Percentiles rank a stretch among this genome's conserved stretches.
phyloP scores from a whole-genome alignment of 2,329 filamentous ascomycete genomes.

The Fusarium sterilihyphosum region DNA sequence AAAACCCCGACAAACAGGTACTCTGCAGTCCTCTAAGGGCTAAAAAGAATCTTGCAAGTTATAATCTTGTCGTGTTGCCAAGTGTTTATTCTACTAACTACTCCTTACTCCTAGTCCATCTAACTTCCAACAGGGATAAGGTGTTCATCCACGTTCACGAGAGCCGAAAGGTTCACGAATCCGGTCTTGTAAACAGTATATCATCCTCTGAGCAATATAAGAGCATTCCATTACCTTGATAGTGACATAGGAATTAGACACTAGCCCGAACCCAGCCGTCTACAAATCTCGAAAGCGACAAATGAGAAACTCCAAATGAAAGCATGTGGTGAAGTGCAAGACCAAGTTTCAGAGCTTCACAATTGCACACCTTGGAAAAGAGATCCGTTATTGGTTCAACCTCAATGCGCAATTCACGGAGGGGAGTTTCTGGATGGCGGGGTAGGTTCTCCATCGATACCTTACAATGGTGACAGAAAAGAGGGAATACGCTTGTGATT shows the following conservation, averaged over 20 bases:
- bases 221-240: background rate
- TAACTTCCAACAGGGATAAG: background rate
- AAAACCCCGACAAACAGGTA: background rate
- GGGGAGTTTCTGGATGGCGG: constrained; percentile 19
- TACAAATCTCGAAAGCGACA: background rate
- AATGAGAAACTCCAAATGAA: constrained; percentile 30
- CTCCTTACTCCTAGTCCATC: background rate
- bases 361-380: constrained; percentile 42
- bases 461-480: background rate
- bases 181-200: background rate
- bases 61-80: background rate
- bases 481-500: background rate
- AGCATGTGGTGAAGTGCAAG: constrained; percentile 36
- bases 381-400: constrained; percentile 43
- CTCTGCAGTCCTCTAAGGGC: background rate
- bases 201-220: background rate
- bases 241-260: background rate
- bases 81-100: background rate
- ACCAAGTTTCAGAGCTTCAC: constrained; percentile 24
- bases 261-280: background rate
- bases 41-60: background rate
- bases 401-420: background rate
- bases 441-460: constrained; percentile 2
- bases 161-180: background rate
- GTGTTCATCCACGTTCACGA: background rate